Evolutionary conservation across 805 yeast genomes (phyloP), one percentile per base, ranked within the genome.

Genomic region (Myxozyma lipomycoides): DNA sequence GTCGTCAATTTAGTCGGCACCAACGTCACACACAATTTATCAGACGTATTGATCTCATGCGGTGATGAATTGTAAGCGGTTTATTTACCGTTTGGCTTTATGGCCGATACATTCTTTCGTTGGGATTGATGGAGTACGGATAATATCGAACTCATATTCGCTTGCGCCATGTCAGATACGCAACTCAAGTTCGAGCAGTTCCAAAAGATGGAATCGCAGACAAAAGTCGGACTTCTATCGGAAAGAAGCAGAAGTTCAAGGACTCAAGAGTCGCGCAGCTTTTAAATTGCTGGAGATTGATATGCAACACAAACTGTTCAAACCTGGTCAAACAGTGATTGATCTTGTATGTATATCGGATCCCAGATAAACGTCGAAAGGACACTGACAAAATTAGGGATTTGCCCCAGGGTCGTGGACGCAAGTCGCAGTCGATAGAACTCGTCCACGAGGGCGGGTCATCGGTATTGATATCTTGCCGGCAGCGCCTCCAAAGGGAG

Each of bases 321-420:
- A 69, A 36, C 73, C 73, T 1, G 73, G 79, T 0, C 74, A 70
- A 57, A 77, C 80, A 39, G 84, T 93, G 0, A 79, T 93, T 3
- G 98, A 93, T 70, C 70, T 93, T 41, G 96, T 62, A 52, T 4
- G 62, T 37, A 12, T n/a, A n/a, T n/a, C n/a, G 2, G n/a, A n/a
- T 4, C 26, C 4, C n/a, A 15, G 9, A 19, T 9, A 43, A 12
- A 28, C n/a, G 3, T 19, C 12, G 3, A 36, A 28, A 40, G 35
- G 23, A 26, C 15, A 24, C 24, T 26, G 4, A n/a, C n/a, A n/a
- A n/a, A n/a, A n/a, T 9, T 21, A 62, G 66, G 76, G 96, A 0
- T 89, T 81, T 66, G 95, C 96, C 0, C 96, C 96, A 0, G 96
- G 96, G 0, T 89, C 95, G 2, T 88, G 96, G 96, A 79, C 91